phyloP scores from a whole-genome alignment of 805 yeast species.

The Lachancea cidri region DNA sequence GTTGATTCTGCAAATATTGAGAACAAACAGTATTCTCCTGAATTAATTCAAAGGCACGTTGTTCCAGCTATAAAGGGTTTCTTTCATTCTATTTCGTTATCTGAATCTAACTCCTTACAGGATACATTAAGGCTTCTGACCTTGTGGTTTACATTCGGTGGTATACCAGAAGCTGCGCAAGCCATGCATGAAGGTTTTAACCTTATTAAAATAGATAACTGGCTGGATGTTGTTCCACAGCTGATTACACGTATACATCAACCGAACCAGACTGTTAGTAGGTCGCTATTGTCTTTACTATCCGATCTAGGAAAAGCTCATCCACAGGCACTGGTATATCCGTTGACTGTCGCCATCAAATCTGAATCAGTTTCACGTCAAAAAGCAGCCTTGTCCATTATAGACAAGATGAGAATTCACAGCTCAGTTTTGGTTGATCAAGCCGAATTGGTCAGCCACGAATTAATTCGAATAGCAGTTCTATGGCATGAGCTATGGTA shows the following conservation, averaged over 20 bases:
- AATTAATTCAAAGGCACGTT: slow-evolving; percentile 76
- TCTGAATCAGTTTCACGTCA: slow-evolving; percentile 88
- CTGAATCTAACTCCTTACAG: slow-evolving; percentile 82
- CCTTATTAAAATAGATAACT: slow-evolving; percentile 83
- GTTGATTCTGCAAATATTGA: slow-evolving; percentile 28
- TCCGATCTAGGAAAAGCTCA: slow-evolving; percentile 90
- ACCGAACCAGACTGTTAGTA: slow-evolving; percentile 79
- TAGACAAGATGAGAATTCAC: slow-evolving; percentile 88
- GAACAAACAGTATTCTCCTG: slow-evolving; percentile 37
- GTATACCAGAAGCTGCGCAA: slow-evolving; percentile 81
- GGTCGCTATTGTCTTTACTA: slow-evolving; percentile 70
- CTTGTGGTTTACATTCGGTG: slow-evolving; percentile 95
- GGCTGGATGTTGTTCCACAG: slow-evolving; percentile 96
- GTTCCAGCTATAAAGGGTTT: slow-evolving; percentile 95
- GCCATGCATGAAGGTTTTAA: slow-evolving; percentile 89
- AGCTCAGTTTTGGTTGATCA: slow-evolving; percentile 82
- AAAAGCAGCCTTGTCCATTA: slow-evolving; percentile 84
- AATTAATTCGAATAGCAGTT: slow-evolving; percentile 89
- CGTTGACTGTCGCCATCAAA: slow-evolving; percentile 91
- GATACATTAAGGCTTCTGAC: slow-evolving; percentile 88
- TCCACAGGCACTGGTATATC: slow-evolving; percentile 95
- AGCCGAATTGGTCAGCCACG: slow-evolving; percentile 90
- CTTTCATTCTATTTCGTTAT: slow-evolving; percentile 87
- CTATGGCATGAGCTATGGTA: slow-evolving; percentile 98
- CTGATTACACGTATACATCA: slow-evolving; percentile 94